Conservation (phyloP, 345 rosid species). For the Moricandia arvensis region DNA sequence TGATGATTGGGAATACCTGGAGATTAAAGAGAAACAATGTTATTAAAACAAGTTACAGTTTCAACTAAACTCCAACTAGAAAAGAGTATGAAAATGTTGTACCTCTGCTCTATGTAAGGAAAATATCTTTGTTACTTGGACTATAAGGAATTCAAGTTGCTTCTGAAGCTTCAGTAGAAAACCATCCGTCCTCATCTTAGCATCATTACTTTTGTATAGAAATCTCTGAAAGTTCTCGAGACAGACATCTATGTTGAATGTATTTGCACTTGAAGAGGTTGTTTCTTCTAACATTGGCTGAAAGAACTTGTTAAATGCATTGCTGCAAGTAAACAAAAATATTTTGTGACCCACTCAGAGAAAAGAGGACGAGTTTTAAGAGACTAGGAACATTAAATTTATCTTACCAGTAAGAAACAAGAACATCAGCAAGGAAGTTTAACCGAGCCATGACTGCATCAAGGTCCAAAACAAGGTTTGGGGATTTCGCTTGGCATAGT, state of each 20-base stretch:
- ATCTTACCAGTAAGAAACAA: slow-evolving; percentile 72
- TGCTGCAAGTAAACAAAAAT: slow-evolving; percentile 39
- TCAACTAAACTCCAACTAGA: no score
- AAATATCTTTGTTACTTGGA: slow-evolving; percentile 46
- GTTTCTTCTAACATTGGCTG: slow-evolving; percentile 46
- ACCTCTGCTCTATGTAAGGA: slow-evolving; percentile 51
- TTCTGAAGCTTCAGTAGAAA: slow-evolving; percentile 47
- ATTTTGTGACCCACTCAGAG: not conserved
- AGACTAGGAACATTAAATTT: not conserved
- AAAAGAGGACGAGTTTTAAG: not conserved
- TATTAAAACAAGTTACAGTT: no score
- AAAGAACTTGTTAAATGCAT: slow-evolving; percentile 55
- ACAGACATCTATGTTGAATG: slow-evolving; percentile 36
- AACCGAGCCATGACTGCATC: slow-evolving; percentile 41
- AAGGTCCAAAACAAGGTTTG: slow-evolving; percentile 40
- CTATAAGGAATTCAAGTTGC: slow-evolving; percentile 44
- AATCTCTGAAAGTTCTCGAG: slow-evolving; percentile 51
- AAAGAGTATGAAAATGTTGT: no score
- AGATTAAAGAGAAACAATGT: no score
- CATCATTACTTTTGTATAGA: slow-evolving; percentile 36
- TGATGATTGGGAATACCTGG: slow-evolving; percentile 48
- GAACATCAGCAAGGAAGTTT: slow-evolving; percentile 63
- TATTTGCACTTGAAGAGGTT: slow-evolving; percentile 27
- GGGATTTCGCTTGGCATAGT: slow-evolving; percentile 38
- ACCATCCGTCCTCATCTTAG: slow-evolving; percentile 18